phyloP scores from a whole-genome alignment of 768 basidiomycete genomes.

The Amanita fuliginea region DNA sequence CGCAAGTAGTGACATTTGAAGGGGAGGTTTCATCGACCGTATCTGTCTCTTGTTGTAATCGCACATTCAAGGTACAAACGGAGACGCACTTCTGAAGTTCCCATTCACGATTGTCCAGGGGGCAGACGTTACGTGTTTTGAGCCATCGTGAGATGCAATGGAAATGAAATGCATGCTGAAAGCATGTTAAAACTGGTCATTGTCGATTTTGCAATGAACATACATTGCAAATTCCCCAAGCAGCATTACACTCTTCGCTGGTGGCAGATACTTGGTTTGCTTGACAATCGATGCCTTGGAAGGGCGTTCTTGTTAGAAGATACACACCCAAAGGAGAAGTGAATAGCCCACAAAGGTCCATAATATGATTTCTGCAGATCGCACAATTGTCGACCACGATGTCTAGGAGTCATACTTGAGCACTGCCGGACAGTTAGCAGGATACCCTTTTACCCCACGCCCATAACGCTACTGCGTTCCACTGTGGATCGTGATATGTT shows the following conservation, averaged over 20 bases:
- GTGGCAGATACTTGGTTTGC: constrained; percentile 97
- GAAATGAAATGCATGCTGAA: constrained; percentile 8
- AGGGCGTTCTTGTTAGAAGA: constrained; percentile 1
- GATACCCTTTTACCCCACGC: constrained; percentile 70
- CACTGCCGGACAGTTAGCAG: constrained; percentile 7
- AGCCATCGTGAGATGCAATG: constrained; percentile 57
- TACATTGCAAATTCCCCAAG: constrained; percentile 99
- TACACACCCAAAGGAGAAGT: constrained; percentile 2
- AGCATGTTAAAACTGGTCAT: not conserved
- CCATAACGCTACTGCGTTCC: constrained; percentile 98
- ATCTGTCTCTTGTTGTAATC: constrained; percentile 18
- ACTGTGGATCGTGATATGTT: constrained; percentile 39
- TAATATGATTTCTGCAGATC: constrained; percentile 99
- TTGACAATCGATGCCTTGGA: constrained; percentile 96
- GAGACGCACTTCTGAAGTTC: constrained; percentile 85
- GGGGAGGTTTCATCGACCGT: constrained; percentile 23
- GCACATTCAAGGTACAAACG: not conserved
- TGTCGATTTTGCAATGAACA: constrained; percentile 12
- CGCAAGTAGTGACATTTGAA: not conserved
- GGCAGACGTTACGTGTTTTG: constrained; percentile 94
- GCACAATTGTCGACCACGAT: constrained; percentile 99
- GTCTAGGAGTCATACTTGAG: constrained; percentile 35
- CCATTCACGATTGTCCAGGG: constrained; percentile 94
- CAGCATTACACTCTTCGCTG: constrained; percentile 94
- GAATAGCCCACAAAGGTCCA: constrained; percentile 78